Conservation (phyloP, 2,329 filamentous ascomycete species). For the Penicillium crustosum region DNA sequence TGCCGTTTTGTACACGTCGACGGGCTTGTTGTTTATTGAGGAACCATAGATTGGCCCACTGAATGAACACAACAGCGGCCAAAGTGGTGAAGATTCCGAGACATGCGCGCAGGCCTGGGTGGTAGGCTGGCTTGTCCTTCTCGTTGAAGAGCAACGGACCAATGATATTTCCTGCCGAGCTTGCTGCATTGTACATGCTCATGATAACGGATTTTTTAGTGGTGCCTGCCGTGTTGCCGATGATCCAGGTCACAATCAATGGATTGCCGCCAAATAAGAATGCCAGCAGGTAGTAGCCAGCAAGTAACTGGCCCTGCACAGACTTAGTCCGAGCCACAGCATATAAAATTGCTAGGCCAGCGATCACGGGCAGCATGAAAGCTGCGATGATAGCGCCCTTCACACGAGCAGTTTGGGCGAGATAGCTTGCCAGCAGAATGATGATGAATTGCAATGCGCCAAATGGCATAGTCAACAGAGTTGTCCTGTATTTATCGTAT, state of each 20-base stretch:
- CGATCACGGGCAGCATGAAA: slow-evolving; percentile 61
- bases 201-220: slow-evolving; percentile 67
- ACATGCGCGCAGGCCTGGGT: slow-evolving; percentile 57
- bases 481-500: slow-evolving; percentile 58
- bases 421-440: slow-evolving; percentile 59
- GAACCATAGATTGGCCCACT: slow-evolving; percentile 56
- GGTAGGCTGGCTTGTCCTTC: slow-evolving; percentile 59
- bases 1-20: slow-evolving; percentile 59
- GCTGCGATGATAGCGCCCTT: slow-evolving; percentile 58
- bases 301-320: slow-evolving; percentile 53
- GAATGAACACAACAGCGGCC: slow-evolving; percentile 53
- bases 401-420: slow-evolving; percentile 56
- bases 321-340: slow-evolving; percentile 47
- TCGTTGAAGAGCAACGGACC: slow-evolving; percentile 63
- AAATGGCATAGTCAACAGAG: slow-evolving; percentile 67
- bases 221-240: slow-evolving; percentile 66
- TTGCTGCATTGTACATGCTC: slow-evolving; percentile 63
- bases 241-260: slow-evolving; percentile 66
- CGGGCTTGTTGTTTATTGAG: slow-evolving; percentile 56
- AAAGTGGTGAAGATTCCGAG: slow-evolving; percentile 49
- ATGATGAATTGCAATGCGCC: slow-evolving; percentile 61
- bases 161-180: slow-evolving; percentile 65
- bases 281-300: slow-evolving; percentile 64
- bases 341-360: slow-evolving; percentile 58
- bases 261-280: slow-evolving; percentile 68